Evolutionary conservation across 1,284 basidiomycete species (phyloP).

Genomic region (Ustilago tritici): DNA sequence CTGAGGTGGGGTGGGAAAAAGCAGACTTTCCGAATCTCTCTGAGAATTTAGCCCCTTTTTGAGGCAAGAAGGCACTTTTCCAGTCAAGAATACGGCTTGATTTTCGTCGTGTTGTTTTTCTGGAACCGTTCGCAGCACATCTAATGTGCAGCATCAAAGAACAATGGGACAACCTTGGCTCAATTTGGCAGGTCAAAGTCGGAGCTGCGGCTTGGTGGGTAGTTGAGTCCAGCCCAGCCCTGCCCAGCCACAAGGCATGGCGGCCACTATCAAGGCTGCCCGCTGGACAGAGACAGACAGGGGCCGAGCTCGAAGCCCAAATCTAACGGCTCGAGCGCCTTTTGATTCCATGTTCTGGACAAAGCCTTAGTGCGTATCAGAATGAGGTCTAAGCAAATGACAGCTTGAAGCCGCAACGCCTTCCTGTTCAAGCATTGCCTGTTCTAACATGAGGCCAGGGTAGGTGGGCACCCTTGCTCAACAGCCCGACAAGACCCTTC

Average conservation of each 20-base stretch:
- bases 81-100: background rate
- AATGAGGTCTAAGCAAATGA: background rate
- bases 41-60: background rate
- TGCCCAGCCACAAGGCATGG: background rate
- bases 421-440: background rate
- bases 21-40: background rate
- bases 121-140: slow-evolving; percentile 2
- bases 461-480: background rate
- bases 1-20: background rate
- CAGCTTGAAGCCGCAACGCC: background rate
- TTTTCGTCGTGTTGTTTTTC: background rate
- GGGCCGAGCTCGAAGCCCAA: background rate
- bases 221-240: background rate
- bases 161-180: background rate
- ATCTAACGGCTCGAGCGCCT: background rate
- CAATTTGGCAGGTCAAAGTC: slow-evolving; percentile 7
- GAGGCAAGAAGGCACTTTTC: background rate
- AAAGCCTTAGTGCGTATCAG: background rate
- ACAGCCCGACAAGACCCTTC: background rate
- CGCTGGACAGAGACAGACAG: background rate
- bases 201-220: slow-evolving; percentile 1
- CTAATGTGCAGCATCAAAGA: slow-evolving; percentile 2
- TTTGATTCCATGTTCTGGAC: background rate
- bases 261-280: background rate
- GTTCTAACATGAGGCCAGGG: background rate